Evolutionary conservation across 176 grass and related monocot genomes (phyloP).

Genomic region (Avena insularis): DNA sequence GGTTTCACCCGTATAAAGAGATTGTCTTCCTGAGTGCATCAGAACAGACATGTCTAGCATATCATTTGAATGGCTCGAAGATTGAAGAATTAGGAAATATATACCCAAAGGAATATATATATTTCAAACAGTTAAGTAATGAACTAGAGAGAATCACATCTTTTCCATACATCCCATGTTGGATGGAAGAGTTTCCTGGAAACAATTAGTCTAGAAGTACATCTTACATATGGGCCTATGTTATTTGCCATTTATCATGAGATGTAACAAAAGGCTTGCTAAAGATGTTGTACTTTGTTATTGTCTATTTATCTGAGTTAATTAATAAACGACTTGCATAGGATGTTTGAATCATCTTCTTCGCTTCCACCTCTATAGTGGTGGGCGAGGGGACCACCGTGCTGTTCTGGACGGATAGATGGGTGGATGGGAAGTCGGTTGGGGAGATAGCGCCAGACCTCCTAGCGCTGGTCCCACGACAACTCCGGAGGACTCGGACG

Average conservation of each 20-base stretch:
- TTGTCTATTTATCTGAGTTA: not conserved
- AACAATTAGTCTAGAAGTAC: not conserved
- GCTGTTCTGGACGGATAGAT: too few relatives aligned
- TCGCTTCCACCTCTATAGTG: too few relatives aligned
- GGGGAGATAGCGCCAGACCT: too few relatives aligned
- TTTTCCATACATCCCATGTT: constrained; percentile 32
- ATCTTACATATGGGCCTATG: not conserved
- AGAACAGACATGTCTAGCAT: not conserved
- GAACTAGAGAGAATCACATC: not conserved
- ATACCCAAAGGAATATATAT: not conserved
- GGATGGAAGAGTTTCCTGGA: constrained; percentile 1
- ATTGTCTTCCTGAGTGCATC: constrained; percentile 6
- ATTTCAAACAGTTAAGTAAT: not conserved
- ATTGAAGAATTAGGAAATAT: constrained; percentile 1
- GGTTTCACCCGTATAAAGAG: not conserved
- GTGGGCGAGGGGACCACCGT: too few relatives aligned
- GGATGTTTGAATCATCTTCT: not conserved
- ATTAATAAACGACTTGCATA: not conserved
- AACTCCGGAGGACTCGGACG: too few relatives aligned
- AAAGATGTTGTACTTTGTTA: not conserved
- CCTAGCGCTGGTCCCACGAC: too few relatives aligned
- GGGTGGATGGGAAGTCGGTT: too few relatives aligned
- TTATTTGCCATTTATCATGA: not conserved
- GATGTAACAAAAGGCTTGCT: not conserved
- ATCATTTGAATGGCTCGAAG: not conserved